phyloP scores from a whole-genome alignment of 2,329 filamentous ascomycete species.

The Hansfordia pulvinata region DNA sequence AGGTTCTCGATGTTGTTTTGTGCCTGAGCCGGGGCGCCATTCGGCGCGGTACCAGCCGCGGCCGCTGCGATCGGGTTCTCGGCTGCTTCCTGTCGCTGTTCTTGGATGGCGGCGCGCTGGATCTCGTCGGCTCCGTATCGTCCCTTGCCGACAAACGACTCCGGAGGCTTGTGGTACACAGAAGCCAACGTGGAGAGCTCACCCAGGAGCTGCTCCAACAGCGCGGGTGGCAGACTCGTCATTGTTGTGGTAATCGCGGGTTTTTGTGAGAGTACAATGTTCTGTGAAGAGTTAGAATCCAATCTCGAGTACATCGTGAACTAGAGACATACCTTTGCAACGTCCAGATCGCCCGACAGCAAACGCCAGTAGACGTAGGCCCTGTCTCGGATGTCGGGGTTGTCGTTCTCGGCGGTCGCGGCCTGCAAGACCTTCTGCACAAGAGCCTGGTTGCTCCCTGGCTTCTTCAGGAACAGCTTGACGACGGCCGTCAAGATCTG shows the following conservation, averaged over 20 bases:
- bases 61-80: slow-evolving; percentile 91
- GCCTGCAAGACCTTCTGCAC: slow-evolving; percentile 91
- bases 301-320: neutral
- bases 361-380: slow-evolving; percentile 98
- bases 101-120: slow-evolving; percentile 89
- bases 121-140: slow-evolving; percentile 89
- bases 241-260: slow-evolving; percentile 92
- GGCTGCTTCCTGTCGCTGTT: slow-evolving; percentile 80
- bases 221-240: slow-evolving; percentile 66
- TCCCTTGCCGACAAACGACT: slow-evolving; percentile 95
- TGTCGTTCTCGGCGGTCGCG: slow-evolving; percentile 90
- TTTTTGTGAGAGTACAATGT: slow-evolving; percentile 84
- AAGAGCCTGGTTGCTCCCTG: slow-evolving; percentile 75
- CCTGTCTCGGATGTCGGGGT: slow-evolving; percentile 91
- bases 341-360: slow-evolving; percentile 77
- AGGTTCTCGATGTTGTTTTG: slow-evolving; percentile 87
- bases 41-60: slow-evolving; percentile 52
- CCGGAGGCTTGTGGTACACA: slow-evolving; percentile 95
- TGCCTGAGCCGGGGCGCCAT: slow-evolving; percentile 38
- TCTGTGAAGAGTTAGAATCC: slow-evolving; percentile 30
- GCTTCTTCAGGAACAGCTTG: slow-evolving; percentile 95
- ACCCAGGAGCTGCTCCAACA: slow-evolving; percentile 79
- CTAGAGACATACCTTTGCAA: slow-evolving; percentile 56
- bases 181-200: slow-evolving; percentile 93
- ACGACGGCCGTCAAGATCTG: slow-evolving; percentile 96